Evolutionary conservation across 495 filamentous ascomycete species (phyloP).

Genomic region (Arthonia radiata): DNA sequence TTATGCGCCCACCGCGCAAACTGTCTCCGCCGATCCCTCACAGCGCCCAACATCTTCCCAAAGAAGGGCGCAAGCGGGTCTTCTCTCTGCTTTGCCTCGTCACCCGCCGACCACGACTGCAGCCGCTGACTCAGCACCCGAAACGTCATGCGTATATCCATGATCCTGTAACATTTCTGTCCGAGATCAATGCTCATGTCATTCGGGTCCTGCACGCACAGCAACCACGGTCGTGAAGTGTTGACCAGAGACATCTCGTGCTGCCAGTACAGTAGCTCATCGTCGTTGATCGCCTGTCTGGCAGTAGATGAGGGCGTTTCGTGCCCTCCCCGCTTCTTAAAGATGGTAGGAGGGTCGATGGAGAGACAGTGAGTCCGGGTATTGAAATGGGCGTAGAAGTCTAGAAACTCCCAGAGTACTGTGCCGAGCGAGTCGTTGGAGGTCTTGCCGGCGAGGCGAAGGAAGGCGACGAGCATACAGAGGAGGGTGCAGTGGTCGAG

Average conservation of each 20-base stretch:
- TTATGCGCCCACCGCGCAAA: too few relatives aligned
- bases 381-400: slow-evolving; percentile 22
- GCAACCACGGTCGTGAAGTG: slow-evolving; percentile 12
- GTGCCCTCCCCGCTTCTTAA: slow-evolving; percentile 12
- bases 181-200: slow-evolving; percentile 32
- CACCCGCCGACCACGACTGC: too few relatives aligned
- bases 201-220: slow-evolving; percentile 37
- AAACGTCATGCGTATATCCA: slow-evolving; percentile 17
- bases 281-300: slow-evolving; percentile 2
- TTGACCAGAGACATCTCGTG: slow-evolving; percentile 1
- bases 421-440: slow-evolving; percentile 6
- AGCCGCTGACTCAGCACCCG: too few relatives aligned
- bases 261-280: slow-evolving; percentile 1
- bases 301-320: too few relatives aligned
- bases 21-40: too few relatives aligned
- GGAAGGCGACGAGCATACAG: slow-evolving; percentile 29
- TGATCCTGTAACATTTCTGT: slow-evolving; percentile 14
- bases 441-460: slow-evolving; percentile 14
- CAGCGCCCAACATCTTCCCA: too few relatives aligned
- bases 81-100: too few relatives aligned
- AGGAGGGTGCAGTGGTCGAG: slow-evolving; percentile 25
- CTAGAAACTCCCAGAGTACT: slow-evolving; percentile 21
- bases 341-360: slow-evolving; percentile 22
- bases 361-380: slow-evolving; percentile 22
- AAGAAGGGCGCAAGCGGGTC: too few relatives aligned